Base-by-base conservation (phyloP, 1,284 basidiomycete species). In the Cutaneotrichosporon spelunceum region DNA sequence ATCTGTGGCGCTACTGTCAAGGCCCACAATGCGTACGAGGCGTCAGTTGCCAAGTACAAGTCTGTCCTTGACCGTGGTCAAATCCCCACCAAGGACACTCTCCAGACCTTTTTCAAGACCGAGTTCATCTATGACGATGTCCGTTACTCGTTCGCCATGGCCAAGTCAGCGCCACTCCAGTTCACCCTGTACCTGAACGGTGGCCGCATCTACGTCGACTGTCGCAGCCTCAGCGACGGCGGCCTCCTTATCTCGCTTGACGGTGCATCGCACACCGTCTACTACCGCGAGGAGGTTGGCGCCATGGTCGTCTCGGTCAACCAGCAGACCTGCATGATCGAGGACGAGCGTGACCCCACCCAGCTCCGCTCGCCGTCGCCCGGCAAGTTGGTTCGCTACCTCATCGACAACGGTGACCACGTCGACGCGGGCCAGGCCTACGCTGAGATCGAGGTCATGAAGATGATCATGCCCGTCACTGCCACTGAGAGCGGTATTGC, bases 361-460 rank as follows among this genome's bases (percentile, higher is more conserved):
- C 95, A 99, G 79, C 84, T 99, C 61, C 85, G 95, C 72, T 93
- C 90, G 73, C 96, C 96, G 13, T 93, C 89, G 80, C 96, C 96
- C 26, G 96, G 96, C 56, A 99, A 99, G 82, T 86, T 99, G 53
- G 87, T 99, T 61, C 86, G 94, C 57, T 95, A 90, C 83, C 86
- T 99, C 66, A 88, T 99, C 66, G 95, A 99, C 73, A 95, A 91
- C 63, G 96, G 96, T 23, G 95, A 98, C 68, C 96, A 99, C 78
- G 85, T 99, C 80, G 89, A 90, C 66, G 91, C 93, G 65, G 95
- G 96, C 34, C 93, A 98, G 70, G 87, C 92, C 61, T 99, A 98
- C 77, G 96, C 96, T 59, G 96, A 99, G 79, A 98, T 99, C 60
- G 96, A 99, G 85, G 93, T 96, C 70, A 96, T 96, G 93, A 97